Base-by-base conservation (phyloP, 164 flowering plant species). In the Sextonia rubra region DNA sequence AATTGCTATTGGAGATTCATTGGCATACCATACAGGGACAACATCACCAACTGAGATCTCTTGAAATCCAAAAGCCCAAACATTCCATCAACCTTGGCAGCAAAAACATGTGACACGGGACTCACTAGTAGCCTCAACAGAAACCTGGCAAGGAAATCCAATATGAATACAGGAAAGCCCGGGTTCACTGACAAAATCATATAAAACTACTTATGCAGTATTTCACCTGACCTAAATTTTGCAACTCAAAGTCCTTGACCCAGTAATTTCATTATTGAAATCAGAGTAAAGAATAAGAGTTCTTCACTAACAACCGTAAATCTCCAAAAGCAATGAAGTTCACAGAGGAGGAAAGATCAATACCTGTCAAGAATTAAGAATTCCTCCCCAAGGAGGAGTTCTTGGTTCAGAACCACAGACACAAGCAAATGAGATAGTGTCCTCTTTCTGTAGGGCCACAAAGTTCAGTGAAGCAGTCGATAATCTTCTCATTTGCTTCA, bases 31-130 rank as follows among this genome's bases (percentile, higher is more conserved):
- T 68, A 91, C 89, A 71, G 94, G 98, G n/a, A 83, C 83, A 69
- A 89, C 88, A 76, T 83, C 74, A 56, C 94, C 94, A 73, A 89
- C 92, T 25, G 96, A 87, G 52, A 89, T 92, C 73, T 92, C 96
- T 80, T 88, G 85, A 76, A 88, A 91, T 68, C 94, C 96, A 82
- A n/a, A n/a, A 92, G 96, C 47, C 97, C 97, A 77, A 92, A 86
- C 48, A 92, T 86, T 47, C 97, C 97, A 82, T 92, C 98, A 80
- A 92, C 91, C 80, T 91, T 91, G 63, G 96, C 96, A 37, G 77
- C 81, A 83, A 88, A 20, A 73, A 92, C n/a, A 91, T 30, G 93
- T 88, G 68, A 87, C n/a, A 69, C 96, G 71, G 2, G 96, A 91
- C 71, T 92, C 98, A 62, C 62, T 85, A 7, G 91, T 92, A 52